Conservation (phyloP, 2,329 filamentous ascomycete species). For the Epichloe amarillans region DNA sequence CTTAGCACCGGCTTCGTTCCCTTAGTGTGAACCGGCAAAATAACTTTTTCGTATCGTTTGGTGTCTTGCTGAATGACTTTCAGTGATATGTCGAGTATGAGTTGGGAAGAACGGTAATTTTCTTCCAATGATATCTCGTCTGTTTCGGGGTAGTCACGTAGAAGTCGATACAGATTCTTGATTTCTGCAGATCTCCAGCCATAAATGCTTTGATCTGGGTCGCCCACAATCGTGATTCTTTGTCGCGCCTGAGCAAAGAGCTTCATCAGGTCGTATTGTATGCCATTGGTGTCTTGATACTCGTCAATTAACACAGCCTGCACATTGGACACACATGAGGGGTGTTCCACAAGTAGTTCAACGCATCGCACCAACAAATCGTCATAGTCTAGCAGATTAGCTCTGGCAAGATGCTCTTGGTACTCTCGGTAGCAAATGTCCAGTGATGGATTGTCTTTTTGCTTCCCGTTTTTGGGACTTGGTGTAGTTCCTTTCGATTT, state of each 20-base stretch:
- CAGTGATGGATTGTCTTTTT: slow-evolving; percentile 42
- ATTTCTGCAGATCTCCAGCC: slow-evolving; percentile 90
- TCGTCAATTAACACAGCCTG: slow-evolving; percentile 90
- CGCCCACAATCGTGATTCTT: slow-evolving; percentile 87
- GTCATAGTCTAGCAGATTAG: slow-evolving; percentile 86
- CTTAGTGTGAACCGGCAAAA: slow-evolving; percentile 67
- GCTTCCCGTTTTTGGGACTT: slow-evolving; percentile 26
- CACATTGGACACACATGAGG: slow-evolving; percentile 76
- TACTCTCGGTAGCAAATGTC: slow-evolving; percentile 61
- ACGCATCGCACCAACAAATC: slow-evolving; percentile 78
- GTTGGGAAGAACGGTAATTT: slow-evolving; percentile 85
- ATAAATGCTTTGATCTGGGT: slow-evolving; percentile 97
- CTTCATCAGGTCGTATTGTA: slow-evolving; percentile 90
- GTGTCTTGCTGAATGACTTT: slow-evolving; percentile 85
- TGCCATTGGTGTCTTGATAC: slow-evolving; percentile 91
- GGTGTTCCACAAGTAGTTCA: slow-evolving; percentile 59
- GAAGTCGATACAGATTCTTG: slow-evolving; percentile 70
- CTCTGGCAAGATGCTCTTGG: slow-evolving; percentile 56
- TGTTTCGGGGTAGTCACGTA: slow-evolving; percentile 62
- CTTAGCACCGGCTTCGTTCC: slow-evolving; percentile 73
- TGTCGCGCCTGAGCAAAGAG: slow-evolving; percentile 61
- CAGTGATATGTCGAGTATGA: slow-evolving; percentile 68
- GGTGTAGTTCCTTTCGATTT: slow-evolving; percentile 43
- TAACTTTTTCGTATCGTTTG: slow-evolving; percentile 62
- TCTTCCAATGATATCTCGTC: slow-evolving; percentile 78